Evolutionary conservation across 768 basidiomycete species (phyloP).

Genomic region (Coprinopsis strossmayeri): DNA sequence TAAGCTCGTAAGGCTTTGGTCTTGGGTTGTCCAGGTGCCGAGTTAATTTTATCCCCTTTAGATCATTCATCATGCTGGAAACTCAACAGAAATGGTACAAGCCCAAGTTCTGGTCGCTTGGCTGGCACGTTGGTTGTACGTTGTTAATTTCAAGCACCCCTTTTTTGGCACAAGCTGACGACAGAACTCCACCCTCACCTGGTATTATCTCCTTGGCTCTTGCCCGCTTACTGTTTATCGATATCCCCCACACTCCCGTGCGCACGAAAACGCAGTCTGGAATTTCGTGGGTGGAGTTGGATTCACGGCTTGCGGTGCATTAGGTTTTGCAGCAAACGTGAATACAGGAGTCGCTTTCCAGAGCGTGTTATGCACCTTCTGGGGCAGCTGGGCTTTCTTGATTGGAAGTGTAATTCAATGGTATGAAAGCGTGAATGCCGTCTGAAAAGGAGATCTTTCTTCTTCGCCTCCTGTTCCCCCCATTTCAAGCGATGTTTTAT

Average conservation of each 20-base stretch:
- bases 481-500: not conserved
- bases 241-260: too few species aligned
- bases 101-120: constrained; percentile 35
- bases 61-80: constrained; percentile 41
- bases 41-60: too few species aligned
- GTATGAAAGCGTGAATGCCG: constrained; percentile 46
- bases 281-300: constrained; percentile 54
- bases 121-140: constrained; percentile 48
- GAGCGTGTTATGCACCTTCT: constrained; percentile 48
- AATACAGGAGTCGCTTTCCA: constrained; percentile 37
- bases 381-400: constrained; percentile 59
- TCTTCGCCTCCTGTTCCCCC: not conserved
- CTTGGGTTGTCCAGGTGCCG: too few species aligned
- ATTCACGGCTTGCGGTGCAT: constrained; percentile 51
- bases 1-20: constrained; percentile 34
- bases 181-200: too few species aligned
- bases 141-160: too few species aligned
- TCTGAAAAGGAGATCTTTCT: constrained; percentile 19
- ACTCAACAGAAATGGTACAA: constrained; percentile 39
- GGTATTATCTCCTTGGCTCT: too few species aligned
- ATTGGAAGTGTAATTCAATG: constrained; percentile 50
- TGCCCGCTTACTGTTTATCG: too few species aligned
- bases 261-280: too few species aligned
- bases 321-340: constrained; percentile 36
- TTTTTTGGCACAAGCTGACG: too few species aligned